A percentile compares a stretch with the other conserved stretches of the same genome.
These are phyloP conservation scores for Ogataea pini DNA, from an alignment of 805 yeast genomes.

Conservation along the genomic window DNA sequence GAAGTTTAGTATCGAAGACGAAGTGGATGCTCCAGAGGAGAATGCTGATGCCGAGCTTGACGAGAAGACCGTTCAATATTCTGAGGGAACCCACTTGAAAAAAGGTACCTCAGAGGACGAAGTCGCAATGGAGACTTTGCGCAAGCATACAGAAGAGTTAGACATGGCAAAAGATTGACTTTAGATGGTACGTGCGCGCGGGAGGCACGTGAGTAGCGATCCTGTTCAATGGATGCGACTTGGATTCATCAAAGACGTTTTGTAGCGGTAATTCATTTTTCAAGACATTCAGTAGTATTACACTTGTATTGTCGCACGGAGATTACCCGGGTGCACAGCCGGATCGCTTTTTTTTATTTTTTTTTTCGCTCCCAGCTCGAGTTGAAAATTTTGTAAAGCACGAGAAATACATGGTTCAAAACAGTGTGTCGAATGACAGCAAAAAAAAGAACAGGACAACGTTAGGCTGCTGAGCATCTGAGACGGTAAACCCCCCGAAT, in stretches of 20 bases:
- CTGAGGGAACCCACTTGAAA: slow-evolving; percentile 53
- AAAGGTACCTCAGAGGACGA: slow-evolving; percentile 48
- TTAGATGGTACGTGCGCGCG: neutral
- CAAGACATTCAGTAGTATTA: neutral
- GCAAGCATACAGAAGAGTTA: slow-evolving; percentile 29
- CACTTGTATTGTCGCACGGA: neutral
- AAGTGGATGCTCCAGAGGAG: slow-evolving; percentile 31
- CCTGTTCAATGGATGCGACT: neutral
- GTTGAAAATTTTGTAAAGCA: slow-evolving; percentile 18
- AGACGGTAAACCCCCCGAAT: neutral
- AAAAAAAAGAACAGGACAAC: neutral
- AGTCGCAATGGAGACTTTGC: slow-evolving; percentile 39
- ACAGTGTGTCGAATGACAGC: neutral
- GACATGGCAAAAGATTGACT: slow-evolving; percentile 3
- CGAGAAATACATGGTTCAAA: slow-evolving; percentile 3
- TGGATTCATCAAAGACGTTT: neutral
- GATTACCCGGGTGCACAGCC: slow-evolving; percentile 15
- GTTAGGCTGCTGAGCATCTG: neutral
- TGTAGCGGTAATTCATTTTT: neutral
- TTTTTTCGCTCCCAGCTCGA: neutral
- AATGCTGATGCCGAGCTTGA: slow-evolving; percentile 20
- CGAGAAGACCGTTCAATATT: slow-evolving; percentile 37
- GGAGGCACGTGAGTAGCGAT: neutral
- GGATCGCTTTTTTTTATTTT: neutral
- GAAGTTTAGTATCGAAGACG: slow-evolving; percentile 69